Evolutionary conservation across 306 rosid species (phyloP).

Genomic region (Lathyrus tuberosus): DNA sequence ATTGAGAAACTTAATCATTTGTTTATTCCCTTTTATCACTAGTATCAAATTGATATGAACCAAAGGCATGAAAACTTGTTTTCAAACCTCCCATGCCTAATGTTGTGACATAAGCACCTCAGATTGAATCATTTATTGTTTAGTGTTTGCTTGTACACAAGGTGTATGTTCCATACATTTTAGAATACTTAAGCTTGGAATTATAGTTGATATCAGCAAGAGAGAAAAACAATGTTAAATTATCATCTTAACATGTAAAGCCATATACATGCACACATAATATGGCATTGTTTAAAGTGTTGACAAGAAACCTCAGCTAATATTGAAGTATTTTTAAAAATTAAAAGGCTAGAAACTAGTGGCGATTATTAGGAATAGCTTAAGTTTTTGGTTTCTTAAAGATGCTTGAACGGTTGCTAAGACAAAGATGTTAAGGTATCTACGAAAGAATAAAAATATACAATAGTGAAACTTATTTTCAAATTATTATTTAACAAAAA

Average conservation of each 20-base stretch:
- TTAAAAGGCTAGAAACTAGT: not conserved
- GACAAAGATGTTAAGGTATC: constrained; percentile 82
- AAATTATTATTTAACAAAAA: not conserved
- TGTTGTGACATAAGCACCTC: constrained; percentile 66
- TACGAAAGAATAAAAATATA: constrained; percentile 22
- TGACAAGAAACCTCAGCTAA: not conserved
- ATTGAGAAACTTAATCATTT: constrained; percentile 69
- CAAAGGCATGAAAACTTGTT: constrained; percentile 83
- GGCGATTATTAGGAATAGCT: not conserved
- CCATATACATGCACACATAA: too few species aligned
- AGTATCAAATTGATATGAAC: constrained; percentile 85
- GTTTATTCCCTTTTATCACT: constrained; percentile 51
- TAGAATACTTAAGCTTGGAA: constrained; percentile 77
- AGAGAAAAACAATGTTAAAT: constrained; percentile 59
- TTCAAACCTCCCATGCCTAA: constrained; percentile 88
- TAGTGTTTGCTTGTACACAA: constrained; percentile 55
- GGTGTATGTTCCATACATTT: too few species aligned
- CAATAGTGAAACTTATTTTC: too few species aligned
- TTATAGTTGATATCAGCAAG: constrained; percentile 72
- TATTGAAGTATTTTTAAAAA: not conserved
- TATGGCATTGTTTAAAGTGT: not conserved
- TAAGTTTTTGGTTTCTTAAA: constrained; percentile 41
- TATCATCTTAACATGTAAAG: not conserved
- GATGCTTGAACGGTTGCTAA: constrained; percentile 84
- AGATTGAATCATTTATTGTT: constrained; percentile 58